Base-by-base conservation (phyloP, 176 grass and related monocot genomes). In the Musa troglodytarum region DNA sequence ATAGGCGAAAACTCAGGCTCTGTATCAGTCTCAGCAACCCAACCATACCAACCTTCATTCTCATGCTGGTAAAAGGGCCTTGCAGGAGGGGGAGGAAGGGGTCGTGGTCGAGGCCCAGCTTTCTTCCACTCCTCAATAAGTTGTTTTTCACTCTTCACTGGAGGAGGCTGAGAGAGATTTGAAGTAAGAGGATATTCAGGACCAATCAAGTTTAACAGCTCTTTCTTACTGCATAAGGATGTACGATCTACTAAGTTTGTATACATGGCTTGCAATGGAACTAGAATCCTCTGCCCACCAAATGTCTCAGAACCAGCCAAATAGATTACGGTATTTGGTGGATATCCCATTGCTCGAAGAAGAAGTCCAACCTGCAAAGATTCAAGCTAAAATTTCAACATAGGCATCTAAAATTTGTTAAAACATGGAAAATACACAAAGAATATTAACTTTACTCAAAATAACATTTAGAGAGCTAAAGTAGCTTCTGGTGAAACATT, bases 21-120 rank as follows among this genome's bases (percentile, higher is more conserved):
- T 20, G 26, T 85, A 17, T 87, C 91, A 74, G 84, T 86, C 79
- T 92, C 91, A 63, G 88, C 86, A 79, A 99, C 88, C 96, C 96
- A 99, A 28, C 96, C 96, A 86, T 99, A 99, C 96, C 96, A 99
- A 11, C 91, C 96, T 85, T 86, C 84, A 74, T 99, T 99, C 76
- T 99, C 96, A 68, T 99, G 91, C 8, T 78, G 84, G 82, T 99
- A 99, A 71, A 94, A 95, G 23, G 96, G 96, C 74, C 96, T 88
- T 55, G 88, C 91, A 23, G 96, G 96, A 80, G 96, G 96, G 25
- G 96, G 96, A 77, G 96, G 96, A 50, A 89, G 81, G 0, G 96
- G 90, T 56, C 95, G 85, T 22, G 96, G 91, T 17, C 96, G 86
- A 72, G 96, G 88, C 24, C 91, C 96, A 81, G 83, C 86, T 72